Conservation (phyloP, 371 early-diverging fungal genomes). For the Dichotomocladium elegans region DNA sequence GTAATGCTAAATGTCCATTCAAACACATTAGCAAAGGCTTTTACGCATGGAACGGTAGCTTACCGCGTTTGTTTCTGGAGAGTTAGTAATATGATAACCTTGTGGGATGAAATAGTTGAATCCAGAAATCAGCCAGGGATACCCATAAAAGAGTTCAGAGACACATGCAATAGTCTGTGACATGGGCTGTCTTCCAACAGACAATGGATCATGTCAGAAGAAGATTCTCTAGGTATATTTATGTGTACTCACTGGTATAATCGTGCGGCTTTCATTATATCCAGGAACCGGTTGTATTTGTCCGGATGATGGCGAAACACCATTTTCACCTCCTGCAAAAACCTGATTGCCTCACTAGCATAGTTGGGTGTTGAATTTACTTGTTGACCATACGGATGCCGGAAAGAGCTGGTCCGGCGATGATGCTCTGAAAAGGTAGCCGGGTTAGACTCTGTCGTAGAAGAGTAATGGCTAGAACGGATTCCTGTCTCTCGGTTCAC, state of each 20-base stretch:
- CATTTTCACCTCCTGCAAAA: neutral
- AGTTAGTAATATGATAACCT: constrained; percentile 87
- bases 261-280: constrained; percentile 72
- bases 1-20: neutral
- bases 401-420: too few species aligned
- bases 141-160: constrained; percentile 87
- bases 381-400: too few species aligned
- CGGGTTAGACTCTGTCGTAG: too few species aligned
- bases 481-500: too few species aligned
- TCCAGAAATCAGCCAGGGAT: constrained; percentile 88
- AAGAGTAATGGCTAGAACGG: too few species aligned
- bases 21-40: neutral
- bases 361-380: too few species aligned
- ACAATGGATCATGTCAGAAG: neutral
- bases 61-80: constrained; percentile 75
- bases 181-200: constrained; percentile 16
- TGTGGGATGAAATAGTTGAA: constrained; percentile 99
- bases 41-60: constrained; percentile 28
- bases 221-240: constrained; percentile 17
- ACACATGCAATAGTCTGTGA: constrained; percentile 89
- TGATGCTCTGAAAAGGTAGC: too few species aligned
- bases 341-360: constrained; percentile 10
- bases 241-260: constrained; percentile 86
- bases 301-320: constrained; percentile 63
- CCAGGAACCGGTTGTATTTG: constrained; percentile 95